A percentile compares a stretch with the other conserved stretches of the same genome.
Conservation (phyloP, 768 basidiomycete genomes). For the Arthromyces matolae region DNA sequence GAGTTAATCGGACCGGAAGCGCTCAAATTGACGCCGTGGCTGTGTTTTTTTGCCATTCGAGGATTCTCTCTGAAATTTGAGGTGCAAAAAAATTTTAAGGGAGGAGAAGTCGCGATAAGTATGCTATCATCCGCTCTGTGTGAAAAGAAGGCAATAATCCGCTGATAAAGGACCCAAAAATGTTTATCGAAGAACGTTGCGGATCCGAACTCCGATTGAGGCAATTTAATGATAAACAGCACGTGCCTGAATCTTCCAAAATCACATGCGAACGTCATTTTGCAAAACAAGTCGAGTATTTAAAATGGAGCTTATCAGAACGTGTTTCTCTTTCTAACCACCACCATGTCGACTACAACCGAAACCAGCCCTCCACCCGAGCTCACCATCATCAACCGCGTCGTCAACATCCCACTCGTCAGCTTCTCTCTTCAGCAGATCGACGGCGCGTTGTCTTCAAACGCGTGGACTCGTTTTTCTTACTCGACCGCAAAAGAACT, state of each 20-base stretch:
- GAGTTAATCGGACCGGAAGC: too few species aligned
- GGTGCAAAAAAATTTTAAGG: too few species aligned
- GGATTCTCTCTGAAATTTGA: too few species aligned
- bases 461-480: constrained; percentile 58
- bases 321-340: constrained; percentile 14
- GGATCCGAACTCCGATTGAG: background rate
- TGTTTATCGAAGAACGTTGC: too few species aligned
- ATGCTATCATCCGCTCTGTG: too few species aligned
- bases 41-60: too few species aligned
- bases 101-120: too few species aligned
- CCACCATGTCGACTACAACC: constrained; percentile 26
- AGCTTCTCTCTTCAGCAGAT: constrained; percentile 59
- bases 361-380: constrained; percentile 38
- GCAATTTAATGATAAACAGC: background rate
- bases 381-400: constrained; percentile 57
- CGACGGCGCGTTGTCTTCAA: constrained; percentile 54
- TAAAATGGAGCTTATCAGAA: constrained; percentile 7
- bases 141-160: too few species aligned
- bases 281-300: background rate
- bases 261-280: constrained; percentile 11
- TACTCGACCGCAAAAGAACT: constrained; percentile 64
- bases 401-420: constrained; percentile 73
- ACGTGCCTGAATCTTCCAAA: too few species aligned
- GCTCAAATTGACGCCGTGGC: too few species aligned
- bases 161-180: too few species aligned